Conservation (phyloP, 805 yeast species). For the Candida stauntonica region DNA sequence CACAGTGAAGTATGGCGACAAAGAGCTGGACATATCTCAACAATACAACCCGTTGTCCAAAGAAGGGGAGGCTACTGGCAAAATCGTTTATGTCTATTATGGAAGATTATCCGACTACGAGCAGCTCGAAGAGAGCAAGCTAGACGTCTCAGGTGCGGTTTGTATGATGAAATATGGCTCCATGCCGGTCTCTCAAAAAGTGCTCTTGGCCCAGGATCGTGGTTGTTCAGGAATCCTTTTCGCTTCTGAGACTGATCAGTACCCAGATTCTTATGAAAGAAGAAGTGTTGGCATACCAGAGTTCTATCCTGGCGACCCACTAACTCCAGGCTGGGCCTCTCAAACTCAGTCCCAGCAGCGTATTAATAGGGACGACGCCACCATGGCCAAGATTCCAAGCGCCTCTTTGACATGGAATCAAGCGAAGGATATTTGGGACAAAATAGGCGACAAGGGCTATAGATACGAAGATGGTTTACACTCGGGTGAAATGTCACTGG, state of each 20-base stretch:
- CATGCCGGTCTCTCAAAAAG: conserved; percentile 46
- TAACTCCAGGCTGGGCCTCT: conserved; percentile 73
- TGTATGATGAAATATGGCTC: conserved; percentile 57
- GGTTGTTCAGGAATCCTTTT: conserved; percentile 69
- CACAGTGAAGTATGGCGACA: conserved; percentile 20
- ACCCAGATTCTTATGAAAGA: conserved; percentile 31
- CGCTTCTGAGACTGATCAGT: conserved; percentile 38
- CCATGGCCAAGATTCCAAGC: conserved; percentile 65
- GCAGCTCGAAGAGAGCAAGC: conserved; percentile 31
- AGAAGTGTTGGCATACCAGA: conserved; percentile 55
- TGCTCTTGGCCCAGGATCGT: conserved; percentile 47
- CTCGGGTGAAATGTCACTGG: conserved; percentile 23
- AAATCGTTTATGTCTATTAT: conserved; percentile 57
- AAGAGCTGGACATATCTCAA: conserved; percentile 25
- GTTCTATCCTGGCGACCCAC: conserved; percentile 68
- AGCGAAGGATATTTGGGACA: conserved; percentile 39
- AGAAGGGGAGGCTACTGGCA: conserved; percentile 51
- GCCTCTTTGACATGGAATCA: conserved; percentile 76
- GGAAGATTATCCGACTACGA: conserved; percentile 58
- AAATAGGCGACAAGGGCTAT: conserved; percentile 18
- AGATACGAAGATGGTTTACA: conserved; percentile 16
- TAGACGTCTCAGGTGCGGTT: conserved; percentile 45
- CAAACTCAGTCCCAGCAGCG: conserved; percentile 32
- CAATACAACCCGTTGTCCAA: conserved; percentile 71
- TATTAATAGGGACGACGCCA: conserved; percentile 41